A percentile compares a stretch with the other conserved stretches of the same genome.
phyloP scores from a whole-genome alignment of 1,139 yeast species.

The Diutina sp. region DNA sequence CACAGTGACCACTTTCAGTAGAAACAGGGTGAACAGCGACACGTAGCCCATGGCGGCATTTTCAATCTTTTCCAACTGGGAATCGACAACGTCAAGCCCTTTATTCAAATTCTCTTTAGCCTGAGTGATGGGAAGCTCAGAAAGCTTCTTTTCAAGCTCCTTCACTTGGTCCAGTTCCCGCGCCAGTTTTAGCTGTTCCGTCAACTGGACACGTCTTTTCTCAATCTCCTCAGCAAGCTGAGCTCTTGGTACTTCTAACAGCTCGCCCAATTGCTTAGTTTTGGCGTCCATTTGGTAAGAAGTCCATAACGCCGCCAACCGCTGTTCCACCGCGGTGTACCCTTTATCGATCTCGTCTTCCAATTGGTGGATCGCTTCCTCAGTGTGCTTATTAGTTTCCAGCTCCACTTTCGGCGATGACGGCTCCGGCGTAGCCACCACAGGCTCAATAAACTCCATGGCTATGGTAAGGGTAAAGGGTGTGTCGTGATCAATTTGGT shows the following conservation, averaged over 20 bases:
- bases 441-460: conserved; percentile 1
- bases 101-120: conserved; percentile 31
- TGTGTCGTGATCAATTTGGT: neutral
- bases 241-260: conserved; percentile 19
- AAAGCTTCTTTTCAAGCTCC: conserved; percentile 8
- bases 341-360: conserved; percentile 44
- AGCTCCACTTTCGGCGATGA: neutral
- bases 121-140: conserved; percentile 4
- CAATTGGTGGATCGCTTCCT: conserved; percentile 33
- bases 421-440: neutral
- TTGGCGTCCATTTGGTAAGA: conserved; percentile 29
- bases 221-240: conserved; percentile 20
- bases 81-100: conserved; percentile 55
- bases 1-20: conserved; percentile 38
- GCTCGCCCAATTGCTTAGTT: conserved; percentile 21
- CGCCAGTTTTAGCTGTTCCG: conserved; percentile 15
- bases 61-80: conserved; percentile 56
- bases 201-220: conserved; percentile 16
- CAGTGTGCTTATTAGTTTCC: conserved; percentile 20
- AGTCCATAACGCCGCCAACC: conserved; percentile 27
- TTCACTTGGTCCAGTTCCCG: conserved; percentile 7
- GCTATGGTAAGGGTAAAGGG: neutral
- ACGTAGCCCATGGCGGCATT: conserved; percentile 49
- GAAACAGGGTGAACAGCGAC: conserved; percentile 42
- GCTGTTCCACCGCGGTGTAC: conserved; percentile 29